Evolutionary conservation across 495 filamentous ascomycete genomes (phyloP).

Genomic region (Neurospora tetrasperma): DNA sequence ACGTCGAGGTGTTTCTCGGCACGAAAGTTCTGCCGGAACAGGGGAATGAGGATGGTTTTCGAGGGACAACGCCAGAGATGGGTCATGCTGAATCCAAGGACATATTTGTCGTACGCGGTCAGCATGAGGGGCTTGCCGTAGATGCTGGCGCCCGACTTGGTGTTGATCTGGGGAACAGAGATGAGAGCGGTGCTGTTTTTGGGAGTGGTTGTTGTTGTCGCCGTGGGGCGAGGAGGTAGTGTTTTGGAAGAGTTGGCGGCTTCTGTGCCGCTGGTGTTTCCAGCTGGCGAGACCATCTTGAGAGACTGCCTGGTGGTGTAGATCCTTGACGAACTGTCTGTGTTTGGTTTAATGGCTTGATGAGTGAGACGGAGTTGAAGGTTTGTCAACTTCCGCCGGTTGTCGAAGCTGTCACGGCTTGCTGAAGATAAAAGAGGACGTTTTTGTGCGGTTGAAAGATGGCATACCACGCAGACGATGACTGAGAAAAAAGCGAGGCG

Average conservation of each 20-base stretch:
- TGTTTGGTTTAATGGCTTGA: neutral
- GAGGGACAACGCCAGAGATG: slow-evolving; percentile 27
- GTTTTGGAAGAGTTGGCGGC: neutral
- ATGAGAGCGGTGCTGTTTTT: too few species aligned
- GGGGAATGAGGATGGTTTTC: slow-evolving; percentile 21
- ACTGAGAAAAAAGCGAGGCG: neutral
- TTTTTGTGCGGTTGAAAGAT: neutral
- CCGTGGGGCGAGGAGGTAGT: neutral
- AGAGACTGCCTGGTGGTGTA: neutral
- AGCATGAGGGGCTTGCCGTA: slow-evolving; percentile 12
- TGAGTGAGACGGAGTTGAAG: neutral
- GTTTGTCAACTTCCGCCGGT: neutral
- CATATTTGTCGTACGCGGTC: slow-evolving; percentile 23
- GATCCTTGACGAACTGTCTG: neutral
- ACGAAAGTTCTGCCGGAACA: slow-evolving; percentile 24
- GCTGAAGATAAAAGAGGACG: neutral
- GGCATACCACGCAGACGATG: neutral
- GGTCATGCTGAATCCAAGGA: slow-evolving; percentile 23
- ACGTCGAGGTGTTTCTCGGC: slow-evolving; percentile 28
- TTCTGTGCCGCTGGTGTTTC: neutral
- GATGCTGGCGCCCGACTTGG: neutral
- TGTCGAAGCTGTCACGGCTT: neutral
- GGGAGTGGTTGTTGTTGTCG: neutral
- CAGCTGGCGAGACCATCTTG: neutral
- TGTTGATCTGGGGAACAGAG: neutral